phyloP scores from a whole-genome alignment of 164 flowering plant genomes.

The Piper betle region DNA sequence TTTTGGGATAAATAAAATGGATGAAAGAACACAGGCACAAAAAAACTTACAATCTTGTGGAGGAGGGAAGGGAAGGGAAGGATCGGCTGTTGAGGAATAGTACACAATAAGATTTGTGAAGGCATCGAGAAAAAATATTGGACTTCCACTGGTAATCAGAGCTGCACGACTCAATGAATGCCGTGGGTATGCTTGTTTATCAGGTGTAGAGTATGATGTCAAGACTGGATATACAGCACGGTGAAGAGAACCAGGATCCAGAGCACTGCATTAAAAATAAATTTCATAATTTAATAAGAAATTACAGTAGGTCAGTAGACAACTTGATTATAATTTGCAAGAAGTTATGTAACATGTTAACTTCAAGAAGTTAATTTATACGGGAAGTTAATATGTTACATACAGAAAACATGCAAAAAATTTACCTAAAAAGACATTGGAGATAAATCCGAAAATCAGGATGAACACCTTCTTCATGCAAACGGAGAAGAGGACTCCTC shows the following conservation, averaged over 20 bases:
- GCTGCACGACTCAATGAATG: constrained; percentile 99
- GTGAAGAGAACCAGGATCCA: constrained; percentile 87
- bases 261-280: constrained; percentile 49
- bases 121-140: constrained; percentile 94
- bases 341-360: too few species aligned
- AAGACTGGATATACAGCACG: constrained; percentile 84
- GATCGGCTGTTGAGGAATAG: constrained; percentile 91
- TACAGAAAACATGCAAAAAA: background rate
- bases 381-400: background rate
- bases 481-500: constrained; percentile 82
- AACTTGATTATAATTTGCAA: too few species aligned
- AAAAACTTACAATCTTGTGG: constrained; percentile 87
- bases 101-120: constrained; percentile 87
- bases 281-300: background rate
- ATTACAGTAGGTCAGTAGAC: too few species aligned
- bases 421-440: constrained; percentile 95
- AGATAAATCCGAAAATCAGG: constrained; percentile 91
- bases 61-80: constrained; percentile 86
- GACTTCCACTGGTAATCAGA: constrained; percentile 83
- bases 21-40: background rate
- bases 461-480: constrained; percentile 99
- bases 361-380: too few species aligned
- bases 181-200: constrained; percentile 93
- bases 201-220: constrained; percentile 75
- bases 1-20: background rate